Evolutionary conservation across 805 yeast species (phyloP).

Genomic region (Citeromyces nyonsensis): DNA sequence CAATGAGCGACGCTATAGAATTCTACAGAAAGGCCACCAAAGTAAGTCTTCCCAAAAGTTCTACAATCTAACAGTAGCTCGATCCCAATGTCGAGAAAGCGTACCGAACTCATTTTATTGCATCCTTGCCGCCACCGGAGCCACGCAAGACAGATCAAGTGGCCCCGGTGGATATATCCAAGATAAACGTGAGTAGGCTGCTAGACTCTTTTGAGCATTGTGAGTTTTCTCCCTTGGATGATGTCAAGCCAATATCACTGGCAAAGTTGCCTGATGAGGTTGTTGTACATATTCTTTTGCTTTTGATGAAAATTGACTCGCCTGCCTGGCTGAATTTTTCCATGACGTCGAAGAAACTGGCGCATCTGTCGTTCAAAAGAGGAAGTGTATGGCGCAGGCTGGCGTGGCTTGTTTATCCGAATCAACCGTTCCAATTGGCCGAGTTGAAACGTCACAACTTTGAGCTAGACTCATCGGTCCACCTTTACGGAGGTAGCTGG

Average conservation of each 20-base stretch:
- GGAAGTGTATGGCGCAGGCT: constrained; percentile 33
- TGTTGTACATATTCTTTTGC: constrained; percentile 30
- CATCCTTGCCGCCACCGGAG: constrained; percentile 8
- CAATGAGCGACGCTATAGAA: constrained; percentile 69
- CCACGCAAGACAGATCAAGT: constrained; percentile 2
- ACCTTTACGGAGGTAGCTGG: constrained; percentile 27
- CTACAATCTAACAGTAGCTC: constrained; percentile 2
- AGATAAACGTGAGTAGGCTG: constrained; percentile 24
- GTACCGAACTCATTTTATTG: constrained; percentile 40
- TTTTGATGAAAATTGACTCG: constrained; percentile 29
- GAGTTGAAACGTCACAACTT: constrained; percentile 18
- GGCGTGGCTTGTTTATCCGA: constrained; percentile 33
- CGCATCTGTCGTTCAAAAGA: constrained; percentile 39
- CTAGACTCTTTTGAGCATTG: constrained; percentile 18
- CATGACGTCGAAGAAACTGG: constrained; percentile 38
- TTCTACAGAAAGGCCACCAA: constrained; percentile 60
- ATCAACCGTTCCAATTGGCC: constrained; percentile 23
- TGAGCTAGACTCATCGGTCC: constrained; percentile 19
- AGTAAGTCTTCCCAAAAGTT: constrained; percentile 13
- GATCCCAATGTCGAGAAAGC: constrained; percentile 44
- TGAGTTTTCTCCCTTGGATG: constrained; percentile 11
- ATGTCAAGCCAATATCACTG: constrained; percentile 22
- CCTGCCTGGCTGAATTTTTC: constrained; percentile 54
- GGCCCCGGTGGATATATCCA: constrained; percentile 18
- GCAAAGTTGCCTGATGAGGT: constrained; percentile 42